Percentiles rank a stretch among this genome's conserved stretches.
Conservation (phyloP, 805 yeast genomes). For the Grigorovia humatica region DNA sequence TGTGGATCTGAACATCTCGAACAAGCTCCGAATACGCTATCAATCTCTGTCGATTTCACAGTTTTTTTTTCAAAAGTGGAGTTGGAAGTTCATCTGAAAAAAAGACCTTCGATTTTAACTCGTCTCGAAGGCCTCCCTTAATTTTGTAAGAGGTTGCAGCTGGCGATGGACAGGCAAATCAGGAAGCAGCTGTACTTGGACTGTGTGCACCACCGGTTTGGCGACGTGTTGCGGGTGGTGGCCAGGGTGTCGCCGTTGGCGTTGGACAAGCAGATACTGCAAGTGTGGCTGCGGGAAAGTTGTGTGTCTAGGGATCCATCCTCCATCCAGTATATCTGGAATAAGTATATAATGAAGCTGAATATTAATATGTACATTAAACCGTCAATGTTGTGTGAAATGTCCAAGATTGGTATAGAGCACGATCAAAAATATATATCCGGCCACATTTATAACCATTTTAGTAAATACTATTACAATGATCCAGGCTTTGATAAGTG, state of each 20-base stretch:
- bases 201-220: conserved; percentile 22
- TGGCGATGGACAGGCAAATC: conserved; percentile 7
- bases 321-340: conserved; percentile 21
- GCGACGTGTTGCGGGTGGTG: conserved; percentile 8
- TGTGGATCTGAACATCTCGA: not conserved
- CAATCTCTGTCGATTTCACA: too few relatives aligned
- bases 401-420: conserved; percentile 19
- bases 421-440: conserved; percentile 19
- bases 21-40: too few relatives aligned
- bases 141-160: too few relatives aligned
- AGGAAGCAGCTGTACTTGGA: conserved; percentile 11
- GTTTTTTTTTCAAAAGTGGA: too few relatives aligned
- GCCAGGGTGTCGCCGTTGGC: conserved; percentile 10
- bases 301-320: conserved; percentile 22
- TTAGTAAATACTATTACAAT: conserved; percentile 4
- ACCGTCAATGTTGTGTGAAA: conserved; percentile 18
- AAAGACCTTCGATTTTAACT: not conserved
- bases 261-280: conserved; percentile 19
- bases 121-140: not conserved
- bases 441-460: conserved; percentile 15
- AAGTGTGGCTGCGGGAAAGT: conserved; percentile 15
- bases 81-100: too few relatives aligned
- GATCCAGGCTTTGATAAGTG: conserved; percentile 6
- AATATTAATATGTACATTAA: conserved; percentile 10
- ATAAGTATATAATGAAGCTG: conserved; percentile 17